Evolutionary conservation across 176 grass and related monocot species (phyloP).

Genomic region (Ensete glaucum): DNA sequence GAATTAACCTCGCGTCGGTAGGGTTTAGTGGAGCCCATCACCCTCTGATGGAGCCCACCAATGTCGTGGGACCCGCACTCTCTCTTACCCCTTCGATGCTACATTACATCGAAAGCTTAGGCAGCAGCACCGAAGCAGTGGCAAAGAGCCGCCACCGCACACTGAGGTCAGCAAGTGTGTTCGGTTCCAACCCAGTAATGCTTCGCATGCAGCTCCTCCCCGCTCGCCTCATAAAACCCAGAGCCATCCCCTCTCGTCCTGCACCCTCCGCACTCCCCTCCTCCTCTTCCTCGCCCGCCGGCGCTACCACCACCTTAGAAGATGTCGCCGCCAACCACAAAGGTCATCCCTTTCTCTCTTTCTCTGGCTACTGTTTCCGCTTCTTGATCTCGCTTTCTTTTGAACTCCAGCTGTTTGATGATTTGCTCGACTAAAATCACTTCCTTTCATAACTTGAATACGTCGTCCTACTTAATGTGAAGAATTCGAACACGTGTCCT

Average conservation of each 20-base stretch:
- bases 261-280: conserved; percentile 7
- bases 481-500: conserved; percentile 13
- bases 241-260: neutral
- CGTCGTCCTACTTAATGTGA: neutral
- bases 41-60: too few relatives aligned
- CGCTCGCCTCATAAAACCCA: conserved; percentile 25
- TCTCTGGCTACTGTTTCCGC: neutral
- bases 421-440: neutral
- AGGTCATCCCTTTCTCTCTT: conserved; percentile 32
- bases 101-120: too few relatives aligned
- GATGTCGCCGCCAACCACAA: conserved; percentile 65
- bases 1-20: neutral
- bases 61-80: too few relatives aligned
- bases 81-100: neutral
- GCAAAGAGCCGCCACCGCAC: neutral
- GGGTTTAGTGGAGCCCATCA: too few relatives aligned
- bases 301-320: conserved; percentile 31
- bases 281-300: conserved; percentile 23
- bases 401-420: neutral
- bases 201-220: conserved; percentile 13
- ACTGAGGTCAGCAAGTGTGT: neutral
- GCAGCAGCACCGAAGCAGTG: too few relatives aligned
- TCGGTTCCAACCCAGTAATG: neutral
- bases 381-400: neutral
- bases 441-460: neutral